Evolutionary conservation across 768 basidiomycete species (phyloP).

Genomic region (Russula sp.): DNA sequence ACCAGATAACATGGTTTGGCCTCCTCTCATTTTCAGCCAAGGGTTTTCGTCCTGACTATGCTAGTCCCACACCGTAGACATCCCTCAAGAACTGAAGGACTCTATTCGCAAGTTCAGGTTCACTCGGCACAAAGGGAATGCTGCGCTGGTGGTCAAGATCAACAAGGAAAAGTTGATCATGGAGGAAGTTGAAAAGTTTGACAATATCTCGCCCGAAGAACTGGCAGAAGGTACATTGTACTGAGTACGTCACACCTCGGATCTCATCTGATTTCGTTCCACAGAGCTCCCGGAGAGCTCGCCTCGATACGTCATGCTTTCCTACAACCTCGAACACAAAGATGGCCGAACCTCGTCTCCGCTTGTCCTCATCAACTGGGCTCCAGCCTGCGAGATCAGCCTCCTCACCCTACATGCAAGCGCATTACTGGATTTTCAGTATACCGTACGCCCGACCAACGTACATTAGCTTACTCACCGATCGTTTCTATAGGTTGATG

Average conservation of each 20-base stretch:
- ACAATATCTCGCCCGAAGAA: constrained; percentile 70
- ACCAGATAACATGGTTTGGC: constrained; percentile 14
- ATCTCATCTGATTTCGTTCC: constrained; percentile 1
- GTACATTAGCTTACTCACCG: not conserved
- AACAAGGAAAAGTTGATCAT: constrained; percentile 75
- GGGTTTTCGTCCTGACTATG: not conserved
- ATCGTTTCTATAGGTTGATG: constrained; percentile 48
- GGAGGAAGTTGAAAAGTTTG: constrained; percentile 78
- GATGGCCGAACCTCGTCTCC: constrained; percentile 86
- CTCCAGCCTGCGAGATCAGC: constrained; percentile 71
- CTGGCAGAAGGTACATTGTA: constrained; percentile 66
- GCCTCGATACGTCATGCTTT: constrained; percentile 80
- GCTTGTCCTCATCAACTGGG: constrained; percentile 84
- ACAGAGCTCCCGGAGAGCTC: constrained; percentile 82
- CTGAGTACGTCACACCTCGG: not conserved
- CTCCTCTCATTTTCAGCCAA: not conserved
- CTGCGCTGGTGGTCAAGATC: constrained; percentile 85
- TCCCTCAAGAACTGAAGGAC: constrained; percentile 70
- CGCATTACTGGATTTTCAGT: constrained; percentile 72
- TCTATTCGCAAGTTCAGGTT: constrained; percentile 80
- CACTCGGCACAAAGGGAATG: constrained; percentile 52
- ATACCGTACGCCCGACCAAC: constrained; percentile 38
- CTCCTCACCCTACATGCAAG: constrained; percentile 76
- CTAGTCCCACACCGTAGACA: constrained; percentile 76
- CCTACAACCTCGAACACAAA: constrained; percentile 68